Percentiles rank a stretch among this genome's conserved stretches.
phyloP scores from a whole-genome alignment of 2,329 filamentous ascomycete genomes.

The Aspergillus sojae region DNA sequence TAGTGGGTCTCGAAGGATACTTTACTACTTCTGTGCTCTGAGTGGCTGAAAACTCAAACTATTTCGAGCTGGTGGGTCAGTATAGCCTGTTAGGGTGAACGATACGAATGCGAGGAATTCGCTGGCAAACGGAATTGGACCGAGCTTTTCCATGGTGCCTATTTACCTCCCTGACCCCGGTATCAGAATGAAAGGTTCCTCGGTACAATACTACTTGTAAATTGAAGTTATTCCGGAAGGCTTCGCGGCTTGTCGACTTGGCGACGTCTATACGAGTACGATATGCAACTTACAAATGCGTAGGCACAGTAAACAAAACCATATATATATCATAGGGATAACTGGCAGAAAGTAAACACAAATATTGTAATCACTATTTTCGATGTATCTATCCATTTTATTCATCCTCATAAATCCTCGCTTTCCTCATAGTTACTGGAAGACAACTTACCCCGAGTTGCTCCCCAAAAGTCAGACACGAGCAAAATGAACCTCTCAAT shows the following conservation, averaged over 20 bases:
- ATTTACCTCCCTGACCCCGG: not conserved
- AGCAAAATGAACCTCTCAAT: not conserved
- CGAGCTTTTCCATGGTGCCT: not conserved
- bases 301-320: not conserved
- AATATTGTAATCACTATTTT: too few relatives aligned
- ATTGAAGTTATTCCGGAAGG: not conserved
- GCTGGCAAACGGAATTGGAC: not conserved
- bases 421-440: too few relatives aligned
- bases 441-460: too few relatives aligned
- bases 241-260: not conserved
- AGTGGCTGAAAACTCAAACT: too few relatives aligned
- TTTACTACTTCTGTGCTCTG: too few relatives aligned
- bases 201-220: not conserved
- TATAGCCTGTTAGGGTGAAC: not conserved
- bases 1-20: too few relatives aligned
- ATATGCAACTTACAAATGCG: not conserved
- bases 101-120: conserved; percentile 9
- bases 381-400: too few relatives aligned
- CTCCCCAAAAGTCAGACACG: too few relatives aligned
- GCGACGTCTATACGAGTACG: not conserved
- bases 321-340: too few relatives aligned
- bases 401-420: too few relatives aligned
- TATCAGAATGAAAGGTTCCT: not conserved
- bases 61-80: not conserved
- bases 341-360: too few relatives aligned